Evolutionary conservation across 331 rosid genomes (phyloP), one percentile per base, ranked within the genome.

Genomic region (Erythrophleum ivorense): DNA sequence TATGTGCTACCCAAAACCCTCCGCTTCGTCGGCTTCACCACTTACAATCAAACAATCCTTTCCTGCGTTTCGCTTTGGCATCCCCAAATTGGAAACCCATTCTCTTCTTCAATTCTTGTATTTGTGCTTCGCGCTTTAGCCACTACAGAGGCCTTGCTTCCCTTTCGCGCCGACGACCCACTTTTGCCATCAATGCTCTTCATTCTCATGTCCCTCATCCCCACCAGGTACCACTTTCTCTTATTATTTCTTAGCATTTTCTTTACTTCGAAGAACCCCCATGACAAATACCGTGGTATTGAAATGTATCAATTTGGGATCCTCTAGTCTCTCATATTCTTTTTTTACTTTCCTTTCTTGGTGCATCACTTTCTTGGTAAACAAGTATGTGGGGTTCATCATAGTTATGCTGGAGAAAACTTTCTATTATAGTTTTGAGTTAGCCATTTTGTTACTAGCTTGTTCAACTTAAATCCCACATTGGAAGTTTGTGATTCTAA

Each of bases 181-280:
- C 49, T 78, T 83, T 78, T 68, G 60, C 75, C 60, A 12, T 81
- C 36, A 67, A 85, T 38, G 85, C 90, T 77, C 85, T 90, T 73
- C 83, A 90, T 53, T 89, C 97, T 70, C 87, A 88, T 19, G 76
- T 11, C 72, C 86, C 97, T 11, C 81, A 78, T 66, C 83, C 91
- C 67, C 83, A 82, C 72, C 84, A 91, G 97, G 97, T 90, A 84
- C 65, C 21, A n/a, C 52, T 18, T 67, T 41, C 5, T 63, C 60
- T 41, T 60, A 3, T 40, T 24, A 7, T 31, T 55, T 55, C 60
- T 6, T 2, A 7, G 4, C 33, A 62, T 10, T 13, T 13, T 13
- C 9, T 31, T 11, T 1, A 1, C 4, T 31, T 29, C 3, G 9
- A 38, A 33, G 68, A 62, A 62, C n/a, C 18, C 1, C 70, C 24